Base-by-base conservation (phyloP, 2,329 filamentous ascomycete genomes). In the Ustulina deusta region DNA sequence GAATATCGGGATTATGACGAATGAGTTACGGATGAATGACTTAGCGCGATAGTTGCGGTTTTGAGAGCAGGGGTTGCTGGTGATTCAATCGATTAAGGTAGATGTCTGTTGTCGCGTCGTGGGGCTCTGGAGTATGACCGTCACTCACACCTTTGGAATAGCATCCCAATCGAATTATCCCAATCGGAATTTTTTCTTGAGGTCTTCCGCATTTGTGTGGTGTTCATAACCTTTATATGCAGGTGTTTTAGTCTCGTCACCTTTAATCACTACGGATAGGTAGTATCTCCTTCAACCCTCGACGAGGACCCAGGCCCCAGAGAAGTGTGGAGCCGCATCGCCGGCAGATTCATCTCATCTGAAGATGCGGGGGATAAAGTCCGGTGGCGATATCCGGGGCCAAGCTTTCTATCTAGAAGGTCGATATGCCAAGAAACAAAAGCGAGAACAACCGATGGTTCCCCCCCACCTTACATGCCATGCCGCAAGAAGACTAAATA, bases 361-460 rank as follows among this genome's bases (percentile, higher is more conserved):
- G 42, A 62, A 62, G 46, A 38, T 15, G 40, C 58, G 61, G 61
- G 48, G n/a, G 15, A 29, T 11, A 15, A 13, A 36, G 27, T n/a
- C 32, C 32, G 7, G 25, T 32, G 44, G 7, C 32, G 6, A 11
- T 60, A 25, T 15, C 51, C 38, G 36, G n/a, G 42, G 63, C 58
- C 63, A 66, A 52, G 58, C 49, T 27, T 66, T 66, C 34, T 51
- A 17, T 66, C 34, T 51, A 17, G 9, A 44, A 48, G 10, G 20
- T 9, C 49, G 46, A 40, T 6, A 52, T 34, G 59, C 58, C 59
- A 59, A 63, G 64, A 29, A 44, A 51, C 6, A 20, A 54, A 46
- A 15, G 15, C 36, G 32, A n/a, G 27, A 34, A 49, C 51, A 66
- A 34, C 63, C 56, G 63, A 51, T 27, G 4, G n/a, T 22, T 20